Evolutionary conservation across 1,284 basidiomycete species (phyloP).

Genomic region (Sanghuangporus sanghuang): DNA sequence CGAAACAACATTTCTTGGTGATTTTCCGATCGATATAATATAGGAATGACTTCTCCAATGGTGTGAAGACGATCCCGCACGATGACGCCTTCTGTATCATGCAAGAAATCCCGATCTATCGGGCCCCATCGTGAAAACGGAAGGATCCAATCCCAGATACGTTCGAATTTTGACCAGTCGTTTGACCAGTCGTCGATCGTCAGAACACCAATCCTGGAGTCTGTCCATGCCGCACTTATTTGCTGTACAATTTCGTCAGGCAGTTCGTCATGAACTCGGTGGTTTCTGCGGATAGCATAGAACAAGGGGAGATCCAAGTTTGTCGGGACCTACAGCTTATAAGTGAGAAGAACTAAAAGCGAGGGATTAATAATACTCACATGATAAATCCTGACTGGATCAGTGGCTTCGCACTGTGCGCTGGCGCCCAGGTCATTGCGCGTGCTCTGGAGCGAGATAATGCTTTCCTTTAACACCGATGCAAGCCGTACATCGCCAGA

Average conservation of each 20-base stretch:
- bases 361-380: not conserved
- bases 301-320: not conserved
- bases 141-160: slow-evolving; percentile 1
- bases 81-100: not conserved
- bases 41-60: slow-evolving; percentile 3
- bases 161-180: slow-evolving; percentile 2
- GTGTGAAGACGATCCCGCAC: not conserved
- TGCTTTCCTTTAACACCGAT: not conserved
- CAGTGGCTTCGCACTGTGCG: not conserved
- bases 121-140: slow-evolving; percentile 5
- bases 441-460: not conserved
- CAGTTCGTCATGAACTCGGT: not conserved
- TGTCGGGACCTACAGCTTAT: not conserved
- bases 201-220: not conserved
- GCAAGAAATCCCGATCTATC: not conserved
- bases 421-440: not conserved
- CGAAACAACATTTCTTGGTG: slow-evolving; percentile 2
- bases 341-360: not conserved
- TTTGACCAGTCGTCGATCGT: slow-evolving; percentile 5
- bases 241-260: not conserved
- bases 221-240: not conserved
- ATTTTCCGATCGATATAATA: not conserved
- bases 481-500: not conserved
- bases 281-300: not conserved
- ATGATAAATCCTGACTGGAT: too few species aligned